Conservation (phyloP, 345 rosid species). For the Eucalyptus guilfoylei region DNA sequence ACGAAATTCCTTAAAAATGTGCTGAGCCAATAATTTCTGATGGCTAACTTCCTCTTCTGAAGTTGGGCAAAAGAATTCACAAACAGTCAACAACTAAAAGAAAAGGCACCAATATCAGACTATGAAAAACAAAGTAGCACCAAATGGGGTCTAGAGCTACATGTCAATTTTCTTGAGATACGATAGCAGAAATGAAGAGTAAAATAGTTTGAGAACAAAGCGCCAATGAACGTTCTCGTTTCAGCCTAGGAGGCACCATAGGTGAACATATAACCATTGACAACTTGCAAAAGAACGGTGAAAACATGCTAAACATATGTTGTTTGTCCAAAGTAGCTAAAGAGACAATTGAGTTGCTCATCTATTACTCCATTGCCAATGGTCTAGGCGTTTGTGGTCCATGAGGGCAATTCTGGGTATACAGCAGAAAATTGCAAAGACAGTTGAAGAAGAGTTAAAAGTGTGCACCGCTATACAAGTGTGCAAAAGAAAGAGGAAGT, state of each 20-base stretch:
- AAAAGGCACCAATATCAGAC: background rate
- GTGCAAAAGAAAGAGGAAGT: background rate
- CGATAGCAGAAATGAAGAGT: background rate
- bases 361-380: background rate
- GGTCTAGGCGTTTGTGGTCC: background rate
- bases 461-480: background rate
- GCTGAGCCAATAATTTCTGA: conserved; percentile 21
- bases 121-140: background rate
- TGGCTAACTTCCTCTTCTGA: conserved; percentile 24
- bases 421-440: background rate
- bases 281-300: background rate
- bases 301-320: background rate
- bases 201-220: background rate
- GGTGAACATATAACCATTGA: background rate
- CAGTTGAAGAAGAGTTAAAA: background rate
- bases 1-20: conserved; percentile 23
- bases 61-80: background rate
- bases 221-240: background rate
- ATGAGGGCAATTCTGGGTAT: background rate
- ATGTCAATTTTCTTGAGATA: background rate
- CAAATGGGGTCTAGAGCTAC: background rate
- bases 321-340: background rate
- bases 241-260: background rate
- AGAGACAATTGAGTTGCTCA: background rate
- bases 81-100: background rate